Conservation (phyloP, 2,329 filamentous ascomycete species). For the Esteya vermicola region DNA sequence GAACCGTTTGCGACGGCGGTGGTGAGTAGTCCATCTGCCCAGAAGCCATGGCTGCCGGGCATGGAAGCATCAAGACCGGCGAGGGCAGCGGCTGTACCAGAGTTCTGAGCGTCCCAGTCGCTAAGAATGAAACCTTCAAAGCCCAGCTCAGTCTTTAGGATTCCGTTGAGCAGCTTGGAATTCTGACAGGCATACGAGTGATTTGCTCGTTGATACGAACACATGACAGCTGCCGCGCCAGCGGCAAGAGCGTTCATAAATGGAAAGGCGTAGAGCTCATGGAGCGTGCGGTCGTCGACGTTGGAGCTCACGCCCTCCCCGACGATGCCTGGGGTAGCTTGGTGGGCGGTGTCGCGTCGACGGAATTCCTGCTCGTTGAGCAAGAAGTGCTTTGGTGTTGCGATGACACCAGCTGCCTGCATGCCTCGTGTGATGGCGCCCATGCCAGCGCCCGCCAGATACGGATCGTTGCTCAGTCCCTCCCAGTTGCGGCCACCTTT, state of each 20-base stretch:
- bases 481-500: slow-evolving; percentile 52
- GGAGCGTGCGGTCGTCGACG: slow-evolving; percentile 49
- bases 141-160: slow-evolving; percentile 48
- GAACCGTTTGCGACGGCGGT: slow-evolving; percentile 66
- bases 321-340: slow-evolving; percentile 25
- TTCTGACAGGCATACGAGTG: slow-evolving; percentile 64
- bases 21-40: slow-evolving; percentile 50
- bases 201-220: slow-evolving; percentile 59
- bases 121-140: slow-evolving; percentile 57
- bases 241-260: slow-evolving; percentile 47
- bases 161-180: slow-evolving; percentile 50
- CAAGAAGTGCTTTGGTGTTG: slow-evolving; percentile 54
- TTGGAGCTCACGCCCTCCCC: slow-evolving; percentile 44
- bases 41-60: slow-evolving; percentile 36
- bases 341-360: slow-evolving; percentile 22
- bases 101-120: slow-evolving; percentile 57
- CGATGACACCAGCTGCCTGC: slow-evolving; percentile 48
- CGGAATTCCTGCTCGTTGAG: slow-evolving; percentile 45
- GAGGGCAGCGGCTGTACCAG: slow-evolving; percentile 37
- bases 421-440: slow-evolving; percentile 16
- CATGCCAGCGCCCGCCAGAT: slow-evolving; percentile 17
- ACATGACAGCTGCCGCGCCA: slow-evolving; percentile 47
- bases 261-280: slow-evolving; percentile 53
- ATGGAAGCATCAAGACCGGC: slow-evolving; percentile 58
- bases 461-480: slow-evolving; percentile 22